Percentiles rank a stretch among this genome's conserved stretches.
Conservation (phyloP, 2,329 filamentous ascomycete genomes). For the Exophiala oligosperma region DNA sequence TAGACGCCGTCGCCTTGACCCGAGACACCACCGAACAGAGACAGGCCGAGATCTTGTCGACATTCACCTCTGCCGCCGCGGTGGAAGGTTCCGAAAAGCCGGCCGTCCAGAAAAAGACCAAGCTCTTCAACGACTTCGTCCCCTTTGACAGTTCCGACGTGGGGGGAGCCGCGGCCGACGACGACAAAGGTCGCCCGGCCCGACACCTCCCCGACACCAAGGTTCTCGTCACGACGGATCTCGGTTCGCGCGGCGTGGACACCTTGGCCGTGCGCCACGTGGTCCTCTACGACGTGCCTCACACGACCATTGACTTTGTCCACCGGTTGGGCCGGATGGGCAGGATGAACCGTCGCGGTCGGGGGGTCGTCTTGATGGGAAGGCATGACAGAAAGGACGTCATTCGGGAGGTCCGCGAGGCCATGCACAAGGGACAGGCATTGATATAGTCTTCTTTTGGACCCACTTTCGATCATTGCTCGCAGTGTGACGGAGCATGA, state of each 20-base stretch:
- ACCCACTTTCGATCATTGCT: no score
- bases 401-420: constrained; percentile 86
- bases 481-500: no score
- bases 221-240: constrained; percentile 90
- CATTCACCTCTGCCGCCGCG: constrained; percentile 61
- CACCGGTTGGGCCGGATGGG: constrained; percentile 90
- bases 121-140: constrained; percentile 37
- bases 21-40: constrained; percentile 79
- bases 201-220: constrained; percentile 73
- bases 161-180: constrained; percentile 34
- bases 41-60: constrained; percentile 72
- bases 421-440: constrained; percentile 79
- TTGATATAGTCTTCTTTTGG: constrained; percentile 43
- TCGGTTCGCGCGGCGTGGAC: constrained; percentile 91
- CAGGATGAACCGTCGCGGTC: constrained; percentile 85
- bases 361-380: constrained; percentile 86
- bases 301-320: constrained; percentile 97
- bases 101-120: constrained; percentile 19
- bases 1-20: constrained; percentile 82
- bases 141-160: constrained; percentile 39
- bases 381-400: constrained; percentile 87
- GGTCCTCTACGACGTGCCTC: constrained; percentile 94
- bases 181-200: constrained; percentile 33
- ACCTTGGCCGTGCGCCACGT: constrained; percentile 89
- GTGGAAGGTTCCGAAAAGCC: constrained; percentile 24